Conservation (phyloP, 352 stramenopile species). For the Globisporangium middletonii region DNA sequence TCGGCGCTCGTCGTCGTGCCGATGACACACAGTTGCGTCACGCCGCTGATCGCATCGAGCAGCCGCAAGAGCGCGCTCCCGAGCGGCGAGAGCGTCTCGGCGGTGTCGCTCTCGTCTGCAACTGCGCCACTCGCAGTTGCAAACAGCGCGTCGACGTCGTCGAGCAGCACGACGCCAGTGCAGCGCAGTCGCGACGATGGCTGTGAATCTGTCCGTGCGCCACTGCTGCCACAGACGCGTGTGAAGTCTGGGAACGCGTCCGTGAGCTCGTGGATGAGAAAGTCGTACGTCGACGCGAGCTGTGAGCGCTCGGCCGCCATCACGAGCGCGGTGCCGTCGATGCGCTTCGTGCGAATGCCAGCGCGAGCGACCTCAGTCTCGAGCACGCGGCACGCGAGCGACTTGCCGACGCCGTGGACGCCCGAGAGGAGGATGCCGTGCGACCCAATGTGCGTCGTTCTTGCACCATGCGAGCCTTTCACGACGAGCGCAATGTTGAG, state of each 20-base stretch:
- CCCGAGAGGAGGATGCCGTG: slow-evolving; percentile 58
- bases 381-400: slow-evolving; percentile 30
- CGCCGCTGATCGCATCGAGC: slow-evolving; percentile 37
- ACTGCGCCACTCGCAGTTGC: slow-evolving; percentile 29
- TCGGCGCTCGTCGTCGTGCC: slow-evolving; percentile 33
- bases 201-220: background rate
- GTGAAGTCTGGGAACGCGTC: slow-evolving; percentile 22
- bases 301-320: slow-evolving; percentile 46
- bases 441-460: slow-evolving; percentile 19
- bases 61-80: slow-evolving; percentile 58
- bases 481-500: slow-evolving; percentile 50
- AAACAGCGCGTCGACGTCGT: slow-evolving; percentile 71
- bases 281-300: slow-evolving; percentile 48
- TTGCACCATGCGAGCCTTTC: slow-evolving; percentile 9
- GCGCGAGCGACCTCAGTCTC: slow-evolving; percentile 18
- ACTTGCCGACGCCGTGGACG: slow-evolving; percentile 66
- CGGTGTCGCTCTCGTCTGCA: slow-evolving; percentile 18
- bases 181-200: slow-evolving; percentile 4
- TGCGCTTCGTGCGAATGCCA: slow-evolving; percentile 10
- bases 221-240: background rate
- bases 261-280: slow-evolving; percentile 36
- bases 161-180: slow-evolving; percentile 49
- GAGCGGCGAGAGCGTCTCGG: slow-evolving; percentile 33
- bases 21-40: slow-evolving; percentile 37
- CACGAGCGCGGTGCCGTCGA: slow-evolving; percentile 48